Conservation (phyloP, 1,139 yeast genomes). For the Saccharomyces pastorianus region DNA sequence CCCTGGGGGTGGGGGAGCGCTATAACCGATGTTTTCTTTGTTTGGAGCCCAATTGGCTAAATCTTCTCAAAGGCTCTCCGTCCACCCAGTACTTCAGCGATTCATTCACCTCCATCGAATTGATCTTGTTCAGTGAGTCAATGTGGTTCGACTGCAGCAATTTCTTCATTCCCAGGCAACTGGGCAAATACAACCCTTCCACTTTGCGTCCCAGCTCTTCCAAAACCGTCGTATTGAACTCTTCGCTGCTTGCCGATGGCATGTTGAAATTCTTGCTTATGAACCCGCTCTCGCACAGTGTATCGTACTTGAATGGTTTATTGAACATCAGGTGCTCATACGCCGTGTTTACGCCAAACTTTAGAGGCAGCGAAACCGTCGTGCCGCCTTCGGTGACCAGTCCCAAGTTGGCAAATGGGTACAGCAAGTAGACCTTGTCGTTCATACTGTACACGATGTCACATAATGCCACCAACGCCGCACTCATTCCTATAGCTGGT, state of each 20-base stretch:
- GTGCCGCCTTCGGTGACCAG: slow-evolving; percentile 80
- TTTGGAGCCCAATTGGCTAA: slow-evolving; percentile 47
- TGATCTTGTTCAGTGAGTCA: slow-evolving; percentile 42
- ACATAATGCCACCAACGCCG: slow-evolving; percentile 66
- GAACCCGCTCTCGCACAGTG: slow-evolving; percentile 50
- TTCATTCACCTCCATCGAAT: slow-evolving; percentile 55
- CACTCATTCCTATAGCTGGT: slow-evolving; percentile 74
- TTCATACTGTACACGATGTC: slow-evolving; percentile 69
- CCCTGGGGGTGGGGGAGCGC: neutral
- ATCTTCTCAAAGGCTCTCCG: slow-evolving; percentile 69
- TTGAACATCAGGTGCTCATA: slow-evolving; percentile 68
- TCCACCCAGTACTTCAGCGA: slow-evolving; percentile 66
- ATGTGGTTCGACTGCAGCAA: slow-evolving; percentile 42
- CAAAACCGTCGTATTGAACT: slow-evolving; percentile 50
- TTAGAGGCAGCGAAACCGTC: slow-evolving; percentile 55
- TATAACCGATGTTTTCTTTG: slow-evolving; percentile 55
- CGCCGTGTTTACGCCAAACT: slow-evolving; percentile 69
- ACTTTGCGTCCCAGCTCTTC: slow-evolving; percentile 41
- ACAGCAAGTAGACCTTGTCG: slow-evolving; percentile 52
- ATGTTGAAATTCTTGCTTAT: slow-evolving; percentile 49
- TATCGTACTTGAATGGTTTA: slow-evolving; percentile 56
- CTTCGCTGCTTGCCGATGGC: slow-evolving; percentile 37
- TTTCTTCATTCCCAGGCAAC: slow-evolving; percentile 56
- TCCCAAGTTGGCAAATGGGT: slow-evolving; percentile 83
- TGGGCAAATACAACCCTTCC: slow-evolving; percentile 47